Evolutionary conservation across 768 basidiomycete species (phyloP).

Genomic region (Lactarius psammicola): DNA sequence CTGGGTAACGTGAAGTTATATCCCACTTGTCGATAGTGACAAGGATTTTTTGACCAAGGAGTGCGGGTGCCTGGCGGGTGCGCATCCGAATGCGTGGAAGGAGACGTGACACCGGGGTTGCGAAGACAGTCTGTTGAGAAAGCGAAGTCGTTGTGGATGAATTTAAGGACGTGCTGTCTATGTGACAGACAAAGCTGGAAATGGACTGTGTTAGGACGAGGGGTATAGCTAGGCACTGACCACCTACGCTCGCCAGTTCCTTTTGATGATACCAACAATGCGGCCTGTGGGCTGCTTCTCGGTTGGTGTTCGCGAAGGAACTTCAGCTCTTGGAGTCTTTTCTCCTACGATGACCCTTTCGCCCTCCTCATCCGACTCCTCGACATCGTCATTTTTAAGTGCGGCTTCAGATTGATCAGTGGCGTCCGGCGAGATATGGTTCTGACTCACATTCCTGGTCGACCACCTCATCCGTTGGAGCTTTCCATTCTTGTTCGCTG

Average conservation of each 20-base stretch:
- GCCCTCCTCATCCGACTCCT: conserved; percentile 64
- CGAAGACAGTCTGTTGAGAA: conserved; percentile 88
- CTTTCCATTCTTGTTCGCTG: conserved; percentile 86
- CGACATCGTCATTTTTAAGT: conserved; percentile 83
- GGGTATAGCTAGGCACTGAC: conserved; percentile 12
- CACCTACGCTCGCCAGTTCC: conserved; percentile 94
- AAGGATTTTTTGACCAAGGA: conserved; percentile 92
- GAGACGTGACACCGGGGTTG: conserved; percentile 86
- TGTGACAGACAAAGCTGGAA: conserved; percentile 86
- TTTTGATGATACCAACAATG: conserved; percentile 88
- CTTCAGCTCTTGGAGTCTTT: conserved; percentile 33
- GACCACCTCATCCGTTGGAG: conserved; percentile 87
- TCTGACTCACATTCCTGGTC: conserved; percentile 77
- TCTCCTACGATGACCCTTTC: conserved; percentile 38
- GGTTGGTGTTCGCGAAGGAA: conserved; percentile 35
- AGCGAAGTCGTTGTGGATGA: conserved; percentile 75
- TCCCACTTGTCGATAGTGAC: conserved; percentile 96
- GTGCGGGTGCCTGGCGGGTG: conserved; percentile 87
- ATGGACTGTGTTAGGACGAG: conserved; percentile 3
- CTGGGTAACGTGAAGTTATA: conserved; percentile 82
- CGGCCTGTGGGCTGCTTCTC: conserved; percentile 90
- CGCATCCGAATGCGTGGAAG: conserved; percentile 93
- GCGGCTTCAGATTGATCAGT: conserved; percentile 49
- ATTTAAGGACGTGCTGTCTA: conserved; percentile 85
- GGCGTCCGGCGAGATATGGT: neutral